Conservation (phyloP, 2,329 filamentous ascomycete species). For the Stagonosporopsis cucurbitacearum region DNA sequence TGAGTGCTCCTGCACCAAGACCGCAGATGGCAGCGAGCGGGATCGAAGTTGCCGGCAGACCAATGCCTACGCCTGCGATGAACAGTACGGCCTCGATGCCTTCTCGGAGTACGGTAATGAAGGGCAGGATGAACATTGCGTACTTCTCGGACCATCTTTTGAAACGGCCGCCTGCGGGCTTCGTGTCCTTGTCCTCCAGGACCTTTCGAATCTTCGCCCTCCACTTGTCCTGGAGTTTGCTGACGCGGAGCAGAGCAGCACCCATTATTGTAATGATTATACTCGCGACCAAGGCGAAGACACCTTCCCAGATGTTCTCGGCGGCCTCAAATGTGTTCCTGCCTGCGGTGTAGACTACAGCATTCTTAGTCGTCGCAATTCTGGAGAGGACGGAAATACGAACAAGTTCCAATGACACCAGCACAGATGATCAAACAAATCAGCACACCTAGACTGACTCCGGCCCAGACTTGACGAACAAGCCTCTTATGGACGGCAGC, state of each 20-base stretch:
- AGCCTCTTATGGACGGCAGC: conserved; percentile 69
- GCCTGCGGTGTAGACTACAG: conserved; percentile 67
- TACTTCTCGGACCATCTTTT: conserved; percentile 77
- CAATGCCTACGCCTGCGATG: conserved; percentile 81
- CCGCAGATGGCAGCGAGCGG: conserved; percentile 79
- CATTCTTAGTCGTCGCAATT: background rate
- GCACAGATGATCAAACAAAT: conserved; percentile 69
- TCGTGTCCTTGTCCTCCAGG: conserved; percentile 62
- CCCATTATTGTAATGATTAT: conserved; percentile 85
- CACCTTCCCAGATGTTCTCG: conserved; percentile 82
- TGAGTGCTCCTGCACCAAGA: conserved; percentile 67
- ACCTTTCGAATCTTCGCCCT: conserved; percentile 78
- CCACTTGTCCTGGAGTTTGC: conserved; percentile 88
- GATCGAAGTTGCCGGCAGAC: conserved; percentile 75
- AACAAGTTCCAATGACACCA: conserved; percentile 70
- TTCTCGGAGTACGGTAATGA: conserved; percentile 85
- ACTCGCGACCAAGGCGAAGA: conserved; percentile 75
- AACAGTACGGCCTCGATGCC: conserved; percentile 88
- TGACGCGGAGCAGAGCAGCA: conserved; percentile 78
- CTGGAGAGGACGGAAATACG: background rate
- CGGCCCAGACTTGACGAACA: conserved; percentile 72
- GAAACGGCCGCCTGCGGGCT: conserved; percentile 54
- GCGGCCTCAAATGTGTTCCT: conserved; percentile 69
- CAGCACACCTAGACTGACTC: conserved; percentile 66
- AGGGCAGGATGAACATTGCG: conserved; percentile 84